Evolutionary conservation across 495 filamentous ascomycete genomes (phyloP).

Genomic region (Podospora anserina): DNA sequence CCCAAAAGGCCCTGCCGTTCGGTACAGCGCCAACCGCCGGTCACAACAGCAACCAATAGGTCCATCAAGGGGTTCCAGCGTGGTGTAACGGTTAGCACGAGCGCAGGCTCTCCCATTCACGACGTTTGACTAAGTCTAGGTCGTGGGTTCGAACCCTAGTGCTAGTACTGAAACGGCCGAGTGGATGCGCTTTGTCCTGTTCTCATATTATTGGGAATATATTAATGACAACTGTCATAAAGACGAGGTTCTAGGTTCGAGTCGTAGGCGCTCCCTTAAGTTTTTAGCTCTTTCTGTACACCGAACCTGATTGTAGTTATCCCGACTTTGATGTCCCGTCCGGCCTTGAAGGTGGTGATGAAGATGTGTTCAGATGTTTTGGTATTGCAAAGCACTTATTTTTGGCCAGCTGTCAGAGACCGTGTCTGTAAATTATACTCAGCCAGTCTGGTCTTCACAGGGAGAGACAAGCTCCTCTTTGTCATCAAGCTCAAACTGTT

Average conservation of each 20-base stretch:
- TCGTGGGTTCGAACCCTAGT: neutral
- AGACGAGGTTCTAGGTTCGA: neutral
- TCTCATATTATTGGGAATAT: neutral
- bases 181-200: neutral
- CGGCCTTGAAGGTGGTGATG: neutral
- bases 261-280: neutral
- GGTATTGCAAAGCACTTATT: too few species aligned
- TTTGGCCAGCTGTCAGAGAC: too few species aligned
- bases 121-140: too few species aligned
- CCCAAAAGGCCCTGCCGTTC: neutral
- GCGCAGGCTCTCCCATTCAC: neutral
- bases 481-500: too few species aligned
- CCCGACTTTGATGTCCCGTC: neutral
- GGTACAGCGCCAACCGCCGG: neutral
- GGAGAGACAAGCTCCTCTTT: too few species aligned
- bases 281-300: neutral
- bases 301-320: too few species aligned
- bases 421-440: too few species aligned
- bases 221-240: too few species aligned
- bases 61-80: neutral
- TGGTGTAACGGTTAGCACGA: neutral
- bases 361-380: too few species aligned
- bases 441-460: too few species aligned
- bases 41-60: neutral
- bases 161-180: neutral